Evolutionary conservation across 331 rosid species (phyloP).

Genomic region (Rosa hybrid): DNA sequence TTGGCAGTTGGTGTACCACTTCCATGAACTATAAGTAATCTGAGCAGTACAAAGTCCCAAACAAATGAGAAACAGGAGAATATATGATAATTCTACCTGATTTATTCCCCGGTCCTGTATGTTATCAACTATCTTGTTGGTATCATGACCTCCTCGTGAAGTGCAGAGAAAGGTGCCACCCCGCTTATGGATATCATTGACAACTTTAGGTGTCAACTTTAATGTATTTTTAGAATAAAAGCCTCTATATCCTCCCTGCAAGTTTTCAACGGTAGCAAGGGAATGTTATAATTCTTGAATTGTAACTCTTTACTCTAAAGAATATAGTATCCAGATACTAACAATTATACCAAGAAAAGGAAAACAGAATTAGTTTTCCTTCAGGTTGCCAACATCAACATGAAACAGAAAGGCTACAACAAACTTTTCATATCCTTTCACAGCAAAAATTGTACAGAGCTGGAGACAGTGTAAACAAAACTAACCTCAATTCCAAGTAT

Average conservation of each 20-base stretch:
- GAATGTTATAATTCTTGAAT: conserved; percentile 4
- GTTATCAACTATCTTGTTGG: conserved; percentile 92
- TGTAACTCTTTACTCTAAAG: neutral
- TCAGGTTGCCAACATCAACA: neutral
- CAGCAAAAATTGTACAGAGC: neutral
- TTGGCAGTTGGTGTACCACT: conserved; percentile 10
- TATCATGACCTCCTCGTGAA: conserved; percentile 98
- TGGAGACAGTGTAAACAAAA: conserved; percentile 24
- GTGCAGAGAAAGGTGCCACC: conserved; percentile 95
- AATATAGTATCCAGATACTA: neutral
- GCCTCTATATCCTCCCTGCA: conserved; percentile 87
- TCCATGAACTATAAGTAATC: conserved; percentile 4
- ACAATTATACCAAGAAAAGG: neutral
- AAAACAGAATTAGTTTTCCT: neutral
- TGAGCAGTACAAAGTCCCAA: conserved; percentile 13
- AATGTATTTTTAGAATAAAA: conserved; percentile 85
- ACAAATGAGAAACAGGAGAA: conserved; percentile 20
- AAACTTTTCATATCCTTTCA: neutral
- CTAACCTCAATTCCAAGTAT: conserved; percentile 93
- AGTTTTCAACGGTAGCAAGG: conserved; percentile 30
- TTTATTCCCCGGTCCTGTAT: conserved; percentile 87
- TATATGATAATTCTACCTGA: conserved; percentile 55
- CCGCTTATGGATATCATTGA: conserved; percentile 76
- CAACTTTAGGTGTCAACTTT: conserved; percentile 76
- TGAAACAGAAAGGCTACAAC: neutral